phyloP scores from a whole-genome alignment of 805 yeast species.

The Teunomyces funiuensis region DNA sequence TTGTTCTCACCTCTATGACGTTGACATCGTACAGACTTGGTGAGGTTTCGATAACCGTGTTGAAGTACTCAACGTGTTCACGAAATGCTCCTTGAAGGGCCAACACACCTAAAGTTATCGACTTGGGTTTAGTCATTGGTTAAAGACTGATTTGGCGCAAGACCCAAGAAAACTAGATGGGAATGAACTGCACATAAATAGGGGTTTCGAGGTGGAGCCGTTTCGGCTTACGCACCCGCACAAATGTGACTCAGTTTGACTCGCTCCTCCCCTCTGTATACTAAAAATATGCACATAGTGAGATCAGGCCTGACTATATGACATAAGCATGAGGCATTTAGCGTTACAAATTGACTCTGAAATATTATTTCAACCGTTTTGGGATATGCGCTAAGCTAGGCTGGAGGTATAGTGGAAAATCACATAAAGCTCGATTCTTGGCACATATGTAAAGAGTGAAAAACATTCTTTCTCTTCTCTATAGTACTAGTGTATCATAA shows the following conservation, averaged over 20 bases:
- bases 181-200: slow-evolving; percentile 3
- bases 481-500: too few species aligned
- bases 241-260: background rate
- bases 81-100: slow-evolving; percentile 79
- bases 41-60: slow-evolving; percentile 23
- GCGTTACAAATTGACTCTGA: too few species aligned
- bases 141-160: slow-evolving; percentile 9
- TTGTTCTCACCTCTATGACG: slow-evolving; percentile 51
- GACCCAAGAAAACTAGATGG: background rate
- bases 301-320: too few species aligned
- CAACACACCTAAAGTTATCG: slow-evolving; percentile 55
- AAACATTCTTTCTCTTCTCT: too few species aligned
- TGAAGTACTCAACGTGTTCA: slow-evolving; percentile 61
- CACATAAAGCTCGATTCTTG: slow-evolving; percentile 4
- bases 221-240: background rate
- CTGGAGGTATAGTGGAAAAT: background rate
- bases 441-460: background rate
- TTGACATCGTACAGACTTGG: slow-evolving; percentile 27
- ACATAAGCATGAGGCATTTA: background rate
- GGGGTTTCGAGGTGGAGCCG: background rate
- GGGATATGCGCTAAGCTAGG: too few species aligned
- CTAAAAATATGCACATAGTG: too few species aligned
- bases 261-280: background rate
- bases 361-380: too few species aligned
- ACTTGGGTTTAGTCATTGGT: background rate